Base-by-base conservation (phyloP, 163 green algal species). In the Prototheca stagnorum region DNA sequence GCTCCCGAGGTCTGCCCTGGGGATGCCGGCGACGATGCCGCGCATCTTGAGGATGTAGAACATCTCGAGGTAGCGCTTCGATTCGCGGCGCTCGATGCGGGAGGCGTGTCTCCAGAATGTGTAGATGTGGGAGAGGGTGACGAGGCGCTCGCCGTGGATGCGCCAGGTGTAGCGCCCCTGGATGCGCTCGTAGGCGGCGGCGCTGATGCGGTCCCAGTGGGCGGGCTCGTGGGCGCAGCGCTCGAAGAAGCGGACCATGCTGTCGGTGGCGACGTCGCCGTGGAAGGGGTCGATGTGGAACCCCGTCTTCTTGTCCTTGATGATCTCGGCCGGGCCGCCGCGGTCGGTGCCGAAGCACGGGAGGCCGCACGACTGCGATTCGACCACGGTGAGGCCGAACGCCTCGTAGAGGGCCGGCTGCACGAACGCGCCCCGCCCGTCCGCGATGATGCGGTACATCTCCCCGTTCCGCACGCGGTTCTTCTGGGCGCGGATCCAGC, bases 271-370 rank as follows among this genome's bases (percentile, higher is more conserved):
- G 20, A 51, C 44, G 1, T 44, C 60, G 1, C 65, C 70, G 49
- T 84, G 75, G 58, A 81, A 86, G 1, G 80, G 79, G 57, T 91
- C 77, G 17, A 91, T 81, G 53, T 91, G 73, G 68, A 84, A 91
- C 9, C 80, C 51, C 9, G 43, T 51, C 35, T 57, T 45, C 24
- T 58, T 47, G 44, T 73, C 36, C 49, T 76, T 64, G 51, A 86
- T 85, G 56, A 87, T 81, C 56, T 87, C 79, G 0, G 51, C 64
- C 22, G 80, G 80, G 0, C 80, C 80, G 25, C 80, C 80, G n/a
- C 74, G 59, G 51, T 61, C 71, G 41, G 80, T 91, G 22, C 68
- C 80, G 71, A 91, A 91, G 19, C 66, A 80, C 29, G 79, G 78
- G 44, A 91, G 57, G 5, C 73, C 77, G 44, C 71, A 81, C 15